A percentile compares a stretch with the other conserved stretches of the same genome.
These are phyloP conservation scores for Penicillium chermesinum DNA, from an alignment of 495 filamentous ascomycete species.

Conservation along the genomic window DNA sequence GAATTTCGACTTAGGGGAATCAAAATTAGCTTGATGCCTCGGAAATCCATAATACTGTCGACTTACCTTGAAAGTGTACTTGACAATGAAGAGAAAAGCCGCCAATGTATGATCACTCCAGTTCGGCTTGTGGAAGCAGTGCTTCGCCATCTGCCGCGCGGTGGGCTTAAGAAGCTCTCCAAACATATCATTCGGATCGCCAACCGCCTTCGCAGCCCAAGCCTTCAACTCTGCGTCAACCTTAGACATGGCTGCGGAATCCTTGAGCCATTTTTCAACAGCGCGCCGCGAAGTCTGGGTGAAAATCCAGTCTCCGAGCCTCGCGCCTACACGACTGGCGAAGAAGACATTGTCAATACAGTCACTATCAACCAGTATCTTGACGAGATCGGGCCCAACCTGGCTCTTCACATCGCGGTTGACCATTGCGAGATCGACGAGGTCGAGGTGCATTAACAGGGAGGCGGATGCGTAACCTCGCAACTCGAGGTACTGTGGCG, in stretches of 20 bases:
- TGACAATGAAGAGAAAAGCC: neutral
- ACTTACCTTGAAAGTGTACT: neutral
- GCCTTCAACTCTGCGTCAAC: neutral
- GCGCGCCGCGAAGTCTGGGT: neutral
- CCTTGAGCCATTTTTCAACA: slow-evolving; percentile 3
- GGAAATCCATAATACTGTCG: neutral
- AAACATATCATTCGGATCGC: neutral
- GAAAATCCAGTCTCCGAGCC: neutral
- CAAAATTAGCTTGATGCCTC: no score
- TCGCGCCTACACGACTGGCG: neutral
- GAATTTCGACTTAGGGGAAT: neutral
- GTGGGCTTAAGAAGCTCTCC: neutral
- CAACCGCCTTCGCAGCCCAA: neutral
- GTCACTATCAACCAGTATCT: neutral
- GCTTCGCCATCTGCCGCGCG: slow-evolving; percentile 1
- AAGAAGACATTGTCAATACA: slow-evolving; percentile 9
- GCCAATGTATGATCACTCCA: neutral
- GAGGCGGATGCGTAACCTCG: slow-evolving; percentile 1
- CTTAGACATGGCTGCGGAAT: neutral
- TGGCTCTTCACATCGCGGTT: slow-evolving; percentile 3
- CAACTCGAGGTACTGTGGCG: neutral
- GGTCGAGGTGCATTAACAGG: slow-evolving; percentile 2
- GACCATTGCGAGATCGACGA: slow-evolving; percentile 3
- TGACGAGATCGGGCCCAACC: slow-evolving; percentile 4
- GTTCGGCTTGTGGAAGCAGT: neutral